Evolutionary conservation across 148 eudicot species (phyloP), one percentile per base, ranked within the genome.

Genomic region (Amaranthus cruentus): DNA sequence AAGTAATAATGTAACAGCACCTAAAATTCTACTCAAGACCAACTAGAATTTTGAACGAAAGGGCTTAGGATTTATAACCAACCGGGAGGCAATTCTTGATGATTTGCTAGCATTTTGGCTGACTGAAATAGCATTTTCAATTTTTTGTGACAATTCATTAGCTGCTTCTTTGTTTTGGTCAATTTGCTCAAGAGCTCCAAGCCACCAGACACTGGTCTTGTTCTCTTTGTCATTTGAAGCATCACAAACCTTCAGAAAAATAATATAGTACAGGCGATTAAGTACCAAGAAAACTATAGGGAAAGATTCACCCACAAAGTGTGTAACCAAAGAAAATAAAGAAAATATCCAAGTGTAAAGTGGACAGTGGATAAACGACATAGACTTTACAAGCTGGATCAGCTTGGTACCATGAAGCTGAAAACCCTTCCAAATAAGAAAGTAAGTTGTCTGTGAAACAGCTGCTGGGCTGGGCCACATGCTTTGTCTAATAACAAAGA

Each of bases 91-190:
- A 64, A 79, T 76, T 78, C 75, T 85, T 68, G 93, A 76, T 70
- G 86, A 75, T 83, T 84, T 85, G 15, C 88, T 75, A 76, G 78
- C 81, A 77, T 85, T 89, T 66, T 82, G 80, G 69, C 76, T 91
- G 63, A 84, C 84, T 48, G 87, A 84, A 67, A 91, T 81, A 71
- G 93, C 91, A 84, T 87, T 90, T 77, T 81, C 97, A 58, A 94
- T 87, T 86, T 85, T 94, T 73, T 77, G 77, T 49, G 81, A 80
- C 79, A 94, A 79, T 62, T 87, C 91, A 75, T 63, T 56, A 46
- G 82, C 77, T 54, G 83, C 74, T 61, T 94, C 97, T 65, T 79
- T 80, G 50, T 89, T 77, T 75, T 86, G 88, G 64, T 93, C 92
- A 74, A 89, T 87, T 55, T 74, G 79, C 73, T 87, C 83, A 49